Conservation (phyloP, 805 yeast genomes). For the Hanseniaspora occidentalis region DNA sequence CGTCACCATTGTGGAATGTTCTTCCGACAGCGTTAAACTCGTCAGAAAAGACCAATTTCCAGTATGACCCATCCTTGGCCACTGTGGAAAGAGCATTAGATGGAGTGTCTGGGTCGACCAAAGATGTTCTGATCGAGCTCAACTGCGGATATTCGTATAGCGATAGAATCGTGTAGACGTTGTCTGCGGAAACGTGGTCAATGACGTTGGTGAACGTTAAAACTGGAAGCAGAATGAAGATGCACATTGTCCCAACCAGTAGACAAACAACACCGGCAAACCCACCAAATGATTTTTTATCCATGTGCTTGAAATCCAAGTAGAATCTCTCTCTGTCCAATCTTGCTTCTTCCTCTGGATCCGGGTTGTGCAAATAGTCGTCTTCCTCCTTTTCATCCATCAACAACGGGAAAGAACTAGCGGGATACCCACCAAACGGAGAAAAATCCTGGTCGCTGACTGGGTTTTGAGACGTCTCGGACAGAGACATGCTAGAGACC, state of each 20-base stretch:
- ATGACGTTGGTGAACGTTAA: conserved; percentile 69
- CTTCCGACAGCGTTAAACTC: conserved; percentile 87
- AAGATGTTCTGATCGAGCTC: conserved; percentile 36
- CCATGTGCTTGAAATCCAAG: conserved; percentile 55
- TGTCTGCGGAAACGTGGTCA: conserved; percentile 12
- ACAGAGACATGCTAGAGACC: conserved; percentile 1
- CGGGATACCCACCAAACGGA: conserved; percentile 97
- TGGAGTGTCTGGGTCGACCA: conserved; percentile 58
- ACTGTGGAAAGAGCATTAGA: conserved; percentile 32
- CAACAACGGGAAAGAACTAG: conserved; percentile 77
- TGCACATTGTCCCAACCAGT: conserved; percentile 45
- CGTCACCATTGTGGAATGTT: conserved; percentile 82
- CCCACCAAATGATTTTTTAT: conserved; percentile 48
- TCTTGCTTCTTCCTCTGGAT: conserved; percentile 83
- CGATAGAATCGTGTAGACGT: conserved; percentile 31
- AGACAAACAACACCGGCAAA: conserved; percentile 47
- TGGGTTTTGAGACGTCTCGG: neutral
- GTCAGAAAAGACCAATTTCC: conserved; percentile 79
- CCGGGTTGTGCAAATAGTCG: conserved; percentile 92
- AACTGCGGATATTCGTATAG: conserved; percentile 38
- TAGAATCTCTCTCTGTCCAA: conserved; percentile 59
- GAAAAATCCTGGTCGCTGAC: conserved; percentile 50
- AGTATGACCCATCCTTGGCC: conserved; percentile 47
- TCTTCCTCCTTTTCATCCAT: conserved; percentile 92
- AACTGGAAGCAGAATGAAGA: conserved; percentile 74